Conservation (phyloP, 345 rosid genomes). For the Bretschneidera sinensis region DNA sequence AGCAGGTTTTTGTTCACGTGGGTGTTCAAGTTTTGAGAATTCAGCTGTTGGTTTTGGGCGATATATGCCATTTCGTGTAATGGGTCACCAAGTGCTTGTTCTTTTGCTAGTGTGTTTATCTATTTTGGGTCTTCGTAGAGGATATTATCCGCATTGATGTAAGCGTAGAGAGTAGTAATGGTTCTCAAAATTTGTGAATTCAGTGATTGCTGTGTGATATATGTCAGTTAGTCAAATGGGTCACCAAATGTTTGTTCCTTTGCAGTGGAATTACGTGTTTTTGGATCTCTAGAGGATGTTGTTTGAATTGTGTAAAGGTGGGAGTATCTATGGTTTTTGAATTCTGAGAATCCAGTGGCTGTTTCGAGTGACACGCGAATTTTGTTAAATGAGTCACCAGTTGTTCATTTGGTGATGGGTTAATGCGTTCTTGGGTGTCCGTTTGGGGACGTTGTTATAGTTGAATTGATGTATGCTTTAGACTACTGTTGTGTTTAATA, state of each 20-base stretch:
- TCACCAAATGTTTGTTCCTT: not conserved
- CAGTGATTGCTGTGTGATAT: not conserved
- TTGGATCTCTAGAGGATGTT: no score
- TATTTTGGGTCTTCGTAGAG: not conserved
- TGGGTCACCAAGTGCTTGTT: not conserved
- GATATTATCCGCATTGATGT: not conserved
- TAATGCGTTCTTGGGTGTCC: no score
- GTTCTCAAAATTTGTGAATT: not conserved
- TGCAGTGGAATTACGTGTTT: not conserved
- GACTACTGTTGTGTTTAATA: no score
- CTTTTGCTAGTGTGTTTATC: not conserved
- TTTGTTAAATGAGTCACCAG: no score
- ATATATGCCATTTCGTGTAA: not conserved
- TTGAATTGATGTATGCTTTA: no score
- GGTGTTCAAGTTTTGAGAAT: not conserved
- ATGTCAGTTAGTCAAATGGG: not conserved
- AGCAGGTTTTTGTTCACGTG: not conserved
- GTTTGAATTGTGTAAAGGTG: no score
- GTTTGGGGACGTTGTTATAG: no score
- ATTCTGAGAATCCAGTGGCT: no score
- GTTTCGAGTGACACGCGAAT: no score
- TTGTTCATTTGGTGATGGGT: no score
- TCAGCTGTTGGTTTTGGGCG: not conserved
- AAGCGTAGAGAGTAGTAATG: not conserved
- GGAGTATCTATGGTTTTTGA: no score